Evolutionary conservation across 2,329 filamentous ascomycete species (phyloP).

Genomic region (Alternaria panax): DNA sequence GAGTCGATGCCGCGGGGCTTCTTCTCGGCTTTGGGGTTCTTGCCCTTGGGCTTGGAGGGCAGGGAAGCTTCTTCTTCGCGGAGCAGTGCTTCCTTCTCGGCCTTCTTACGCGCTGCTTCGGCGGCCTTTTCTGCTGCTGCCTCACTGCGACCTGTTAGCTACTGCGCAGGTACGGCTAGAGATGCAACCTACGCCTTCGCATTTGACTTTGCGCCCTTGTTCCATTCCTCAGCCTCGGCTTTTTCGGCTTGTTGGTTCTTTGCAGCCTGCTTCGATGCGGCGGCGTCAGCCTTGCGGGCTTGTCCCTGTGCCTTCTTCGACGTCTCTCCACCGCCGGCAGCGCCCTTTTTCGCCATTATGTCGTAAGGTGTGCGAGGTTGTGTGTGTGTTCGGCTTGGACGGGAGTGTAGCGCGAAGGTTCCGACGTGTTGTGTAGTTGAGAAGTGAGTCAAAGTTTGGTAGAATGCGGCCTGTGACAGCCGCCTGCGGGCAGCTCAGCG

Average conservation of each 20-base stretch:
- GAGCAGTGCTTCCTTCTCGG: conserved; percentile 83
- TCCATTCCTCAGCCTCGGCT: conserved; percentile 79
- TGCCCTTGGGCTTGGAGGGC: conserved; percentile 69
- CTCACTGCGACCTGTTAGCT: conserved; percentile 64
- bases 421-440: neutral
- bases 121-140: conserved; percentile 84
- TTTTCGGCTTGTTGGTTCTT: conserved; percentile 71
- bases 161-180: neutral
- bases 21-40: conserved; percentile 69
- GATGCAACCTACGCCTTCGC: conserved; percentile 77
- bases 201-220: conserved; percentile 82
- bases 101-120: conserved; percentile 85
- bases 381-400: neutral
- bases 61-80: conserved; percentile 80
- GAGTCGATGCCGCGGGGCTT: conserved; percentile 72
- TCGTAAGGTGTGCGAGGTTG: neutral
- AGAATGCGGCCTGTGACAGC: conserved; percentile 10
- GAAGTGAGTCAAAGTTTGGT: conserved; percentile 26
- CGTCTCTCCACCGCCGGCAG: conserved; percentile 70
- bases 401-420: neutral
- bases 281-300: conserved; percentile 89
- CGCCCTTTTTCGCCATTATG: conserved; percentile 59
- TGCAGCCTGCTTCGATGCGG: conserved; percentile 77
- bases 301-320: conserved; percentile 90
- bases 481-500: conserved; percentile 18